A percentile compares a stretch with the other conserved stretches of the same genome.
Conservation (phyloP, 352 stramenopile species). For the Pythium vanterpoolii region DNA sequence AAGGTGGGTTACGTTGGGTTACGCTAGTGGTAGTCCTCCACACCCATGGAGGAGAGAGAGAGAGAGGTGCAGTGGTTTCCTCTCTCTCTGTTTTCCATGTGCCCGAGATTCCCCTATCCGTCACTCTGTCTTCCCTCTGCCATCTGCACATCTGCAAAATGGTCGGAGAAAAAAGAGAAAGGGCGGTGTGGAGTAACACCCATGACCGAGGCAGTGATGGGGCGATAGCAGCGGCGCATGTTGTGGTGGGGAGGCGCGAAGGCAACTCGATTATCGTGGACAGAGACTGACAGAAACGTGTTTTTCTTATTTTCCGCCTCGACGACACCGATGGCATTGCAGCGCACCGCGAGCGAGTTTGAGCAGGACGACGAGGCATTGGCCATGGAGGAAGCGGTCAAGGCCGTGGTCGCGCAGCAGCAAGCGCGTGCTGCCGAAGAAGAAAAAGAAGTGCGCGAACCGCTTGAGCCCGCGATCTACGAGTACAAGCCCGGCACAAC, state of each 20-base stretch:
- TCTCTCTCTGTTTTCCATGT: neutral
- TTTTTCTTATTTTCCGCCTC: neutral
- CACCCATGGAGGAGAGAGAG: no score
- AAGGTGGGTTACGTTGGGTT: no score
- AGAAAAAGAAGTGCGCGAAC: slow-evolving; percentile 13
- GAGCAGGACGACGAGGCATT: slow-evolving; percentile 14
- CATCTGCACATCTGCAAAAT: neutral
- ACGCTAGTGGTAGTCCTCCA: no score
- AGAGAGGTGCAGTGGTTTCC: neutral
- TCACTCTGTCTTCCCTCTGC: neutral
- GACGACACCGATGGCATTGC: neutral
- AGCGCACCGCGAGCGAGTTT: slow-evolving; percentile 23
- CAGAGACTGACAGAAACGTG: neutral
- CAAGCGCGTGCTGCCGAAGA: slow-evolving; percentile 15
- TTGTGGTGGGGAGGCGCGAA: neutral
- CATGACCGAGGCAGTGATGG: no score
- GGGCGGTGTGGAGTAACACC: no score
- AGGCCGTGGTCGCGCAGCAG: slow-evolving; percentile 20
- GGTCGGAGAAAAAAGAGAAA: no score
- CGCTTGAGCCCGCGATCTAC: slow-evolving; percentile 10
- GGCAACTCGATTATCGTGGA: no score
- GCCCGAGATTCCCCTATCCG: neutral
- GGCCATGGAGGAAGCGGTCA: slow-evolving; percentile 19
- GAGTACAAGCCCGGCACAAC: slow-evolving; percentile 22
- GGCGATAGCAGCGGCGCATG: no score